Conservation (phyloP, 2,329 filamentous ascomycete species). For the Epichloe glyceriae region DNA sequence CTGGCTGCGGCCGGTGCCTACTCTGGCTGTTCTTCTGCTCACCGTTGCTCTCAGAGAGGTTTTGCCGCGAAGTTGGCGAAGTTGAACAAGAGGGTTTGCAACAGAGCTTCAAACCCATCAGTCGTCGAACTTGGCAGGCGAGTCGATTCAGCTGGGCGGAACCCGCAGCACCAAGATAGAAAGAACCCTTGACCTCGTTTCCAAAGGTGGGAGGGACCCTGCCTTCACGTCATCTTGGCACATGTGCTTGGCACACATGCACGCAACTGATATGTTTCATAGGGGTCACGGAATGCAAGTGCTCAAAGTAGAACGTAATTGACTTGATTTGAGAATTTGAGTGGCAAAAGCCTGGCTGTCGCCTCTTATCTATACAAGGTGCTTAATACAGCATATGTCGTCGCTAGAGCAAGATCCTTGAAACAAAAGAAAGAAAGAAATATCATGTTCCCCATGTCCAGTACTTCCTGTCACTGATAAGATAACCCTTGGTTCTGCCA, state of each 20-base stretch:
- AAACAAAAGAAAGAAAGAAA: background rate
- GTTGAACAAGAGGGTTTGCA: too few relatives aligned
- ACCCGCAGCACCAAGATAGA: too few relatives aligned
- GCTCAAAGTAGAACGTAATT: background rate
- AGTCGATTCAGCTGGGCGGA: too few relatives aligned
- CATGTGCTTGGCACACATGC: background rate
- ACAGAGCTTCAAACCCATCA: too few relatives aligned
- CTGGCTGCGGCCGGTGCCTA: too few relatives aligned
- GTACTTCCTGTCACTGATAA: background rate
- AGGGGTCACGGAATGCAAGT: background rate
- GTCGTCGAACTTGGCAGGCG: too few relatives aligned
- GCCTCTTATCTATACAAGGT: conserved; percentile 6
- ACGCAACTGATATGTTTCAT: background rate
- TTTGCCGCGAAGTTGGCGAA: too few relatives aligned
- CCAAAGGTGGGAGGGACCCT: background rate
- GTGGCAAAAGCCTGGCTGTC: conserved; percentile 4
- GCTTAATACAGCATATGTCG: background rate
- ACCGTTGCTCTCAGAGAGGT: too few relatives aligned
- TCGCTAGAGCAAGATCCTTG: background rate
- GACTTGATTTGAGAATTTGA: background rate
- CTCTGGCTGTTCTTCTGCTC: too few relatives aligned
- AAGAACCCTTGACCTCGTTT: too few relatives aligned
- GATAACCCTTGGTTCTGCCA: background rate
- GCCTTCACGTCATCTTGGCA: too few relatives aligned
- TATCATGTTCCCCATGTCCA: background rate